Evolutionary conservation across 148 eudicot genomes (phyloP).

Genomic region (Rhododendron molle): DNA sequence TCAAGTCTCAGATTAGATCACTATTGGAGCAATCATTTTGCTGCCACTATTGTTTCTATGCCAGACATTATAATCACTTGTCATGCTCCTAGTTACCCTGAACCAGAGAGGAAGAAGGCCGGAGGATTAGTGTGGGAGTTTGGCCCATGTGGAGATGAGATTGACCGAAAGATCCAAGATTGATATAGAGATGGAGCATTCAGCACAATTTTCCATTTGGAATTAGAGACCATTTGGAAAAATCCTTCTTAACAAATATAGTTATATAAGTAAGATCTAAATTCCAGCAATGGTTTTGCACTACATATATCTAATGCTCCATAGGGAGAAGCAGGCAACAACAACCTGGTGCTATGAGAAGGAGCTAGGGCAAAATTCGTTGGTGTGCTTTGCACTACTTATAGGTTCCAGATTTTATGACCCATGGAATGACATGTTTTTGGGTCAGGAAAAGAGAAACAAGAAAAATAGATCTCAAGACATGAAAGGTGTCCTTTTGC

Average conservation of each 20-base stretch:
- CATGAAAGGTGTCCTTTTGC: background rate
- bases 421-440: background rate
- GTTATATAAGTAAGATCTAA: background rate
- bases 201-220: background rate
- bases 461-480: background rate
- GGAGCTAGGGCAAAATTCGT: background rate
- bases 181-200: background rate
- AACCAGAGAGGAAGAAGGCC: background rate
- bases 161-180: background rate
- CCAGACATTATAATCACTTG: background rate
- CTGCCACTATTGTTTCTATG: background rate
- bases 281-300: background rate
- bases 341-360: background rate
- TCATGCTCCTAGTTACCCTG: background rate
- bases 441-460: background rate
- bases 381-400: background rate
- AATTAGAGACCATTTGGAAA: background rate
- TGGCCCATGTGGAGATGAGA: background rate
- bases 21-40: background rate
- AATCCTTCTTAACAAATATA: background rate
- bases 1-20: background rate
- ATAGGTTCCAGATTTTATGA: background rate
- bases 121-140: background rate
- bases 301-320: background rate
- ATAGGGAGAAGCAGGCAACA: background rate